Evolutionary conservation across 202 grass and related monocot genomes (phyloP), one percentile per base, ranked within the genome.

Genomic region (Dendrocalamus latiflorus): DNA sequence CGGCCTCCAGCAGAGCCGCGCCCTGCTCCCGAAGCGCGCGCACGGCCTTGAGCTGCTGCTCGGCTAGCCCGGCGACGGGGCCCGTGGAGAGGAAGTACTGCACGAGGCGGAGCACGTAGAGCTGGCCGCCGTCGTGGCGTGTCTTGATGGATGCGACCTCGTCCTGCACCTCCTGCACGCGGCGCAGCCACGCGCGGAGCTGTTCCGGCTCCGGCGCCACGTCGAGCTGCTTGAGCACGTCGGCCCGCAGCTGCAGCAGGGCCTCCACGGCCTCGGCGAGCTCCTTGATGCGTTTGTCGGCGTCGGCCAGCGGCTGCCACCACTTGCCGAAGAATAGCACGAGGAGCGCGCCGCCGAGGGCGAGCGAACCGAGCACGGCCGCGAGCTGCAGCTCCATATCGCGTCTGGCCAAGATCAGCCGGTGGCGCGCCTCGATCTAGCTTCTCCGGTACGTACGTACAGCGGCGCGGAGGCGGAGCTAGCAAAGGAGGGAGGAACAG

Each of bases 271-370:
- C 68, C 10, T 86, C 79, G 41, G 62, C 79, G 14, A 90, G 88
- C 68, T 90, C 84, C 74, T 86, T 86, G 61, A 83, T 74, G 74
- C 68, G 79, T 53, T 49, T 78, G 84, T 90, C 84, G 20, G 68
- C 76, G 61, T 68, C 43, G 20, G 84, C 84, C 43, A 90, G 79
- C 83, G 88, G 88, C 88, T 86, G 88, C 84, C 83, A 90, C 88
- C 88, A 86, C 88, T 90, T 86, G 67, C 84, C 79, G 68, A 90
- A 86, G 68, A 90, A 54, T 9, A 90, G 79, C 79, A 79, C 68
- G 30, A 90, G 24, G 5, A 90, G 53, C 68, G 79, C 88, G 36
- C 83, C 83, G 73, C 88, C 88, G 68, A 90, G 83, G 74, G 68
- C 83, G 68, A 90, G 74, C 51, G 88, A 75, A 16, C 20, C 79